These are phyloP conservation scores for Candida piceae DNA, from an alignment of 805 yeast genomes.

Conservation along the genomic window DNA sequence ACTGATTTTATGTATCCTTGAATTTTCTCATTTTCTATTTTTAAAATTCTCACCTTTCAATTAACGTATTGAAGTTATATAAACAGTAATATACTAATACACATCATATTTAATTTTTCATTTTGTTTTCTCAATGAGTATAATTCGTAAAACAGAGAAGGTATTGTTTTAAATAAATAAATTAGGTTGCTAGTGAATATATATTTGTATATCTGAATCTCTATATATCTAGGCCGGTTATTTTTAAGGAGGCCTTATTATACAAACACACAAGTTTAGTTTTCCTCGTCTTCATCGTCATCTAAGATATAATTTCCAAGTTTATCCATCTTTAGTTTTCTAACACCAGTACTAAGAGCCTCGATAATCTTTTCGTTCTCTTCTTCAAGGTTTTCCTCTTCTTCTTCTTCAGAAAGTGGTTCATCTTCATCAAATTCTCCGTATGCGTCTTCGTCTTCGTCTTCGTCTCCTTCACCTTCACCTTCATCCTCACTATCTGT, in stretches of 20 bases:
- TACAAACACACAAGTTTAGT: not conserved
- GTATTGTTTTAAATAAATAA: too few species aligned
- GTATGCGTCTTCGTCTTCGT: conserved; percentile 32
- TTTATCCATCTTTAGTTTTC: conserved; percentile 72
- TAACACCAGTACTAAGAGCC: conserved; percentile 60
- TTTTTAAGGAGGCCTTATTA: too few species aligned
- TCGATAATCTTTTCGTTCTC: conserved; percentile 55
- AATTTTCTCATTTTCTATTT: conserved; percentile 5
- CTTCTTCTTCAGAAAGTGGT: conserved; percentile 30
- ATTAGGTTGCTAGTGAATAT: too few species aligned
- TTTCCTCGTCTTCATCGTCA: conserved; percentile 12
- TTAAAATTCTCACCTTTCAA: conserved; percentile 15
- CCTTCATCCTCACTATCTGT: conserved; percentile 27
- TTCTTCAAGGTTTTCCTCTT: conserved; percentile 29
- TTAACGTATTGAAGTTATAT: too few species aligned
- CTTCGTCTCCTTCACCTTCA: conserved; percentile 34
- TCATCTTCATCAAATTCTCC: conserved; percentile 31
- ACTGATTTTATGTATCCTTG: conserved; percentile 7
- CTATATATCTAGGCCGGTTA: too few species aligned
- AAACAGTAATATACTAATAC: too few species aligned
- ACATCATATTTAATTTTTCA: too few species aligned
- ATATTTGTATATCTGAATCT: too few species aligned
- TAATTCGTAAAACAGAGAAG: too few species aligned
- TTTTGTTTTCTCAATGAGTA: too few species aligned
- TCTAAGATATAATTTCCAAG: conserved; percentile 77